Evolutionary conservation across 2,329 filamentous ascomycete genomes (phyloP).

Genomic region (Dactylellina drechsleri): DNA sequence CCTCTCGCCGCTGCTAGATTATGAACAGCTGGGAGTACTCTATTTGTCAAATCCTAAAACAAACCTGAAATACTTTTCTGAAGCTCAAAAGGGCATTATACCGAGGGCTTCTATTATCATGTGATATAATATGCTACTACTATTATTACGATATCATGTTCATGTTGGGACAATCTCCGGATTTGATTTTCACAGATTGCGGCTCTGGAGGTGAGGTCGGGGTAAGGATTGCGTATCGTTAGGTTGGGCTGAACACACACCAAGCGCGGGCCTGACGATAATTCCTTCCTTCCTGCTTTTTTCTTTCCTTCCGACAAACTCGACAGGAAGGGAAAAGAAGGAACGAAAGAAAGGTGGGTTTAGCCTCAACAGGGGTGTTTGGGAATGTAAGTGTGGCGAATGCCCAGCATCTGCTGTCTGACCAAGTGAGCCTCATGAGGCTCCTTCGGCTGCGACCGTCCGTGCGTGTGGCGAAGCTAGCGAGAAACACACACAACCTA

Average conservation of each 20-base stretch:
- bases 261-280: neutral
- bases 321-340: too few relatives aligned
- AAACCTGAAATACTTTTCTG: neutral
- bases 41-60: neutral
- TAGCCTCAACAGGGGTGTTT: neutral
- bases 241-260: constrained; percentile 32
- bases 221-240: constrained; percentile 41
- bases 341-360: too few relatives aligned
- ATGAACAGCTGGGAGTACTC: neutral
- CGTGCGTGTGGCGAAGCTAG: constrained; percentile 29
- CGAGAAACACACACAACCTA: constrained; percentile 10
- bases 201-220: constrained; percentile 45
- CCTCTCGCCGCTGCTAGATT: neutral
- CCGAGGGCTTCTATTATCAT: too few relatives aligned
- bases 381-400: constrained; percentile 18
- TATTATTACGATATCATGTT: neutral
- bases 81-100: neutral
- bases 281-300: too few relatives aligned
- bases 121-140: neutral
- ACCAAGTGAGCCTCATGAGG: constrained; percentile 40
- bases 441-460: constrained; percentile 17
- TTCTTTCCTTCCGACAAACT: too few relatives aligned
- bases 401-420: constrained; percentile 1
- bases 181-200: constrained; percentile 30
- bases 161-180: neutral